phyloP scores from a whole-genome alignment of 768 basidiomycete species.

The Pleurotus sapidus region DNA sequence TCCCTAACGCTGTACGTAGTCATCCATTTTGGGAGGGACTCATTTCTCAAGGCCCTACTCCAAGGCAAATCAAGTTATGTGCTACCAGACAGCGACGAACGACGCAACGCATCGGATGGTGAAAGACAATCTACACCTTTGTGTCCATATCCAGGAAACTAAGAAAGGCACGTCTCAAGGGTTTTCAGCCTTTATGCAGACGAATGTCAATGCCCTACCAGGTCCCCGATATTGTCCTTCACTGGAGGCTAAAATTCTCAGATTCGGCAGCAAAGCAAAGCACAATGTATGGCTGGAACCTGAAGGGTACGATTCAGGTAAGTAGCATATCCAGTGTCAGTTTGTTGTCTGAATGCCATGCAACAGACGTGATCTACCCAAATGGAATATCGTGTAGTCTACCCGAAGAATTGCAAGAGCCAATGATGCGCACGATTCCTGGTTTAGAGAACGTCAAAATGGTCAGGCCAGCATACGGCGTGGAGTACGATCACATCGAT shows the following conservation, averaged over 20 bases:
- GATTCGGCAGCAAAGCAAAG: slow-evolving; percentile 66
- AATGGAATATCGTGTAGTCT: slow-evolving; percentile 88
- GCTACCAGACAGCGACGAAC: slow-evolving; percentile 74
- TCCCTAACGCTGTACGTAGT: slow-evolving; percentile 63
- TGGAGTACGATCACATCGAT: slow-evolving; percentile 91
- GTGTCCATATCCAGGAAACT: slow-evolving; percentile 86
- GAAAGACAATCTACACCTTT: slow-evolving; percentile 69
- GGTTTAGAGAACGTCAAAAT: slow-evolving; percentile 85
- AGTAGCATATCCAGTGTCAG: slow-evolving; percentile 2
- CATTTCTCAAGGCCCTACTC: background rate
- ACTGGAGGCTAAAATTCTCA: slow-evolving; percentile 80
- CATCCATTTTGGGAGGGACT: background rate
- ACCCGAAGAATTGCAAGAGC: slow-evolving; percentile 81
- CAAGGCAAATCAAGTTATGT: slow-evolving; percentile 71
- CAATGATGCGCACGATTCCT: slow-evolving; percentile 80
- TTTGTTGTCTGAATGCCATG: background rate
- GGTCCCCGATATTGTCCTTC: slow-evolving; percentile 93
- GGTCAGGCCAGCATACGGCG: slow-evolving; percentile 85
- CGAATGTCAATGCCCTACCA: too few relatives aligned
- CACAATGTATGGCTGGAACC: slow-evolving; percentile 91
- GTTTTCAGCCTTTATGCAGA: too few relatives aligned
- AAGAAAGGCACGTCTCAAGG: slow-evolving; percentile 75
- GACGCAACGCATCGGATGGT: slow-evolving; percentile 73
- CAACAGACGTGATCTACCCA: slow-evolving; percentile 79
- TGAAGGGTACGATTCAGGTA: slow-evolving; percentile 88